A percentile compares a stretch with the other conserved stretches of the same genome.
Conservation (phyloP, 1,139 yeast genomes). For the Kluyveromyces sp. region DNA sequence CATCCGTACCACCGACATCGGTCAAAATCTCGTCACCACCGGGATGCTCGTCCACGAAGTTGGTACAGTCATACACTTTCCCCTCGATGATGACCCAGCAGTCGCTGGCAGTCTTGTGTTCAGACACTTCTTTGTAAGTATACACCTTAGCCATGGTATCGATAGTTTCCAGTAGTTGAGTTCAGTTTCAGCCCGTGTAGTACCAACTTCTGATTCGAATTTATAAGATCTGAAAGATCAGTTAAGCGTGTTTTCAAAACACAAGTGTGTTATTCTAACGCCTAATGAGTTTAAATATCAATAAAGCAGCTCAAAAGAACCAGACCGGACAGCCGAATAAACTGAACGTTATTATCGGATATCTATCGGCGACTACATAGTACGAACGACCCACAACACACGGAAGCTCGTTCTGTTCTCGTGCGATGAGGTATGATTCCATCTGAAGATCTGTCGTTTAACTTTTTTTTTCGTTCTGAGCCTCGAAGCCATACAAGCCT, state of each 20-base stretch:
- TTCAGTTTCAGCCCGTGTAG: background rate
- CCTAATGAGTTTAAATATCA: too few relatives aligned
- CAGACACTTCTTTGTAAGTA: conserved; percentile 64
- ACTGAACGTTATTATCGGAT: too few relatives aligned
- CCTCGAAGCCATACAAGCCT: background rate
- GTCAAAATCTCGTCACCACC: conserved; percentile 97
- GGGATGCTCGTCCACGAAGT: conserved; percentile 90
- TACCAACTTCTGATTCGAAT: background rate
- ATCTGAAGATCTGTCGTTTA: background rate
- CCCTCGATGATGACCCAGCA: conserved; percentile 89
- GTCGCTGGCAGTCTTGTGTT: conserved; percentile 73
- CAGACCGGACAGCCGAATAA: too few relatives aligned
- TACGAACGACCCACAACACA: too few relatives aligned
- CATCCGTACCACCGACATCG: conserved; percentile 89
- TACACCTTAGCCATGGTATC: conserved; percentile 36
- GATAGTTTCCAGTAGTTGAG: background rate
- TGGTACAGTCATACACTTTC: conserved; percentile 79
- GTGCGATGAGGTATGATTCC: background rate
- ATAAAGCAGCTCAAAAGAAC: too few relatives aligned
- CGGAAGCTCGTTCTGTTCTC: background rate
- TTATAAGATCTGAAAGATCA: background rate
- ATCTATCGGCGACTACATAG: too few relatives aligned
- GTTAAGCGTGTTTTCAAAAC: too few relatives aligned
- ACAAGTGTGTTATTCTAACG: too few relatives aligned
- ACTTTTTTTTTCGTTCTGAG: background rate